phyloP scores from a whole-genome alignment of 768 basidiomycete genomes.

The Russula sp. region DNA sequence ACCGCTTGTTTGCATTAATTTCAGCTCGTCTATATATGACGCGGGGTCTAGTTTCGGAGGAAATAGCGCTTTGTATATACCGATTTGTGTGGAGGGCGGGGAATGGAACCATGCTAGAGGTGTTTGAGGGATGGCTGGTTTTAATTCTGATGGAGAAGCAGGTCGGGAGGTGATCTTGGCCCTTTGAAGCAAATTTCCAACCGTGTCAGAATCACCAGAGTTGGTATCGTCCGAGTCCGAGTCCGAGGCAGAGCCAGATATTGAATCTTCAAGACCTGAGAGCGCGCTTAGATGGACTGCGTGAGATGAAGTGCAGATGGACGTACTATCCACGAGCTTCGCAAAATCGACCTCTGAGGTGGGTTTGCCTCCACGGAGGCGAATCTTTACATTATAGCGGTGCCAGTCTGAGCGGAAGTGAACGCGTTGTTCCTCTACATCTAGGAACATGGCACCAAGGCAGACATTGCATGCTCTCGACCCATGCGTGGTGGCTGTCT shows the following conservation, averaged over 20 bases:
- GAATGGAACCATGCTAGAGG: slow-evolving; percentile 91
- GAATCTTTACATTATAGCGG: slow-evolving; percentile 91
- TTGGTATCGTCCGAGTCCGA: slow-evolving; percentile 52
- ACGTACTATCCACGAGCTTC: slow-evolving; percentile 76
- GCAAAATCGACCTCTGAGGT: slow-evolving; percentile 72
- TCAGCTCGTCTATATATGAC: slow-evolving; percentile 58
- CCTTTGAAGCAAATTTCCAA: slow-evolving; percentile 64
- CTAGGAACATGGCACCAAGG: slow-evolving; percentile 61
- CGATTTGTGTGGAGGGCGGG: slow-evolving; percentile 82
- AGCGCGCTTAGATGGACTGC: background rate
- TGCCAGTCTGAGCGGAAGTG: slow-evolving; percentile 98
- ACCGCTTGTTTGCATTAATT: slow-evolving; percentile 55
- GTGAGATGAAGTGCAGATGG: background rate
- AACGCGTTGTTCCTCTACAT: slow-evolving; percentile 75
- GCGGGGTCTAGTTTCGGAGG: slow-evolving; percentile 44
- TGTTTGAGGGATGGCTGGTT: slow-evolving; percentile 50
- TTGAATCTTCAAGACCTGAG: slow-evolving; percentile 75
- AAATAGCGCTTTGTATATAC: slow-evolving; percentile 78
- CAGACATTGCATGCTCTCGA: slow-evolving; percentile 70
- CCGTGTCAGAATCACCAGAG: slow-evolving; percentile 61
- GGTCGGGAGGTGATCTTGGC: slow-evolving; percentile 49
- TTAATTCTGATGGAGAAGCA: slow-evolving; percentile 43
- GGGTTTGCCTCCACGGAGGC: slow-evolving; percentile 57
- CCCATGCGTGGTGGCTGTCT: slow-evolving; percentile 35
- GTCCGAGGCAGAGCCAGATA: slow-evolving; percentile 88